Conservation (phyloP, 192 early-diverging fungal genomes). For the Coemansia sp. region DNA sequence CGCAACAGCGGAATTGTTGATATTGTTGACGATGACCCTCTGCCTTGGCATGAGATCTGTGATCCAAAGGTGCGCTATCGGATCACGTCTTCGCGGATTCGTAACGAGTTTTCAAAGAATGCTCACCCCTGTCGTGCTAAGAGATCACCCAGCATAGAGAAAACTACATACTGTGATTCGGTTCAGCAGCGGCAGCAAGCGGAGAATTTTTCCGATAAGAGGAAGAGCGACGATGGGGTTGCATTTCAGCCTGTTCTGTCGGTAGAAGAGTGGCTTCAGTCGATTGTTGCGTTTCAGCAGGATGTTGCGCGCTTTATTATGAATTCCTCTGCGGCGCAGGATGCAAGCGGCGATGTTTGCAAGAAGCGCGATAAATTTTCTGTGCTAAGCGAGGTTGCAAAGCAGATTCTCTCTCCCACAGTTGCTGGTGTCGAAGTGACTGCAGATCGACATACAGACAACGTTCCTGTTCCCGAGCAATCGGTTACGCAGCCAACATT, state of each 20-base stretch:
- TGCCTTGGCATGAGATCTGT: slow-evolving; percentile 33
- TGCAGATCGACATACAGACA: too few species aligned
- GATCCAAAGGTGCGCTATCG: slow-evolving; percentile 52
- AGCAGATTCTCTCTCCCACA: slow-evolving; percentile 18
- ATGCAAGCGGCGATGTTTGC: background rate
- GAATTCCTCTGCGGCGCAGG: background rate
- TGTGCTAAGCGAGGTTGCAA: slow-evolving; percentile 19
- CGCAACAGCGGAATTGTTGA: slow-evolving; percentile 49
- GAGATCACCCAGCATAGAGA: background rate
- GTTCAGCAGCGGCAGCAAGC: background rate
- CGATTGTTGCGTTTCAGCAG: slow-evolving; percentile 44
- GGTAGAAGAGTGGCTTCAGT: slow-evolving; percentile 37
- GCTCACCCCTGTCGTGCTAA: slow-evolving; percentile 3
- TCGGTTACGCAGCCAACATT: background rate
- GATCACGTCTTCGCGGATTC: slow-evolving; percentile 31
- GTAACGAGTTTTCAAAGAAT: slow-evolving; percentile 25
- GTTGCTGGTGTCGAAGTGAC: background rate
- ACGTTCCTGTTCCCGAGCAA: too few species aligned
- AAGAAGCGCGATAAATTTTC: slow-evolving; percentile 9
- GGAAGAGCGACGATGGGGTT: background rate
- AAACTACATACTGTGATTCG: background rate
- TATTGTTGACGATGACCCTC: slow-evolving; percentile 47
- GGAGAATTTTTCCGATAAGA: background rate
- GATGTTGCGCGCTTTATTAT: slow-evolving; percentile 38
- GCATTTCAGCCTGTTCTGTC: slow-evolving; percentile 2